A percentile compares a stretch with the other conserved stretches of the same genome.
phyloP scores from a whole-genome alignment of 148 eudicot genomes.

The Camellia granthamiana region DNA sequence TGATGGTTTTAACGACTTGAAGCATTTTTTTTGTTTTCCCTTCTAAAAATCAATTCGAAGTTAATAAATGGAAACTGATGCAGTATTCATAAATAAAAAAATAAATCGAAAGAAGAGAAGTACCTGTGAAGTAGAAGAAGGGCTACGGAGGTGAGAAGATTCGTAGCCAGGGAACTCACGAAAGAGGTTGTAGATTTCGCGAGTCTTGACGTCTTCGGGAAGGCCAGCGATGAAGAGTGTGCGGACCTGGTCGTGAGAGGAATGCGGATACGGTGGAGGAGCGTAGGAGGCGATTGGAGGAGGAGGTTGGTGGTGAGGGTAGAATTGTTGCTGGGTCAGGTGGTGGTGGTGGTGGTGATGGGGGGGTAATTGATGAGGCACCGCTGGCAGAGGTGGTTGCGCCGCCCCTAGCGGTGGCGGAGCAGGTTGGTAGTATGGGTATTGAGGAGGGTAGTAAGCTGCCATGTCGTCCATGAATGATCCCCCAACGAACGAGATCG shows the following conservation, averaged over 20 bases:
- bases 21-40: neutral
- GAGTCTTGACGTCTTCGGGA: constrained; percentile 69
- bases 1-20: neutral
- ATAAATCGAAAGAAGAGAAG: neutral
- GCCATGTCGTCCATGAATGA: constrained; percentile 43
- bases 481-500: neutral
- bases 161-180: constrained; percentile 76
- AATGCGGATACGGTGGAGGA: constrained; percentile 26
- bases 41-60: neutral
- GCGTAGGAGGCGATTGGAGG: constrained; percentile 30
- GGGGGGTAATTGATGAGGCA: constrained; percentile 18
- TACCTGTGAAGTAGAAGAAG: constrained; percentile 47
- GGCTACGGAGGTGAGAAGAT: constrained; percentile 67
- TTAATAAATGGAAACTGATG: neutral
- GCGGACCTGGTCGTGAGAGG: constrained; percentile 53
- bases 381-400: constrained; percentile 25
- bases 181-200: constrained; percentile 82
- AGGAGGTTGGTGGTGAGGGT: constrained; percentile 25
- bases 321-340: constrained; percentile 18
- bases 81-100: neutral
- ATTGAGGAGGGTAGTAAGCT: constrained; percentile 51
- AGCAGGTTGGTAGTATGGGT: constrained; percentile 35
- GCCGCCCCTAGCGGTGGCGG: constrained; percentile 30
- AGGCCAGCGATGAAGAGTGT: constrained; percentile 86
- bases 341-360: constrained; percentile 20